Conservation (phyloP, 2,329 filamentous ascomycete genomes). For the Berkeleyomyces basicola region DNA sequence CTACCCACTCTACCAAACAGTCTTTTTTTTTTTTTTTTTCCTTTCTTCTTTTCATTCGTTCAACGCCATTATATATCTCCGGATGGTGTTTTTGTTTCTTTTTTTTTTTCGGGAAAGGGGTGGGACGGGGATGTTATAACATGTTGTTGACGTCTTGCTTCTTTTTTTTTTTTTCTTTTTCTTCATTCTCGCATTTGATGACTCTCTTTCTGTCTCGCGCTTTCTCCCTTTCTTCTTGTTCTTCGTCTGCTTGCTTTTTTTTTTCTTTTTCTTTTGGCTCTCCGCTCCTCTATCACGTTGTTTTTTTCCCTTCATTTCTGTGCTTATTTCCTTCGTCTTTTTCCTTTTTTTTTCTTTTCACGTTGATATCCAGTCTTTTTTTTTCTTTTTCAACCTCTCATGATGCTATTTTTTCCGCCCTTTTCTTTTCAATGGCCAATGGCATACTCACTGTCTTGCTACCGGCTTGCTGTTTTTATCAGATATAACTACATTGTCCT, state of each 20-base stretch:
- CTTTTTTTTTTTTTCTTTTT: not conserved
- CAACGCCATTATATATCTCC: not conserved
- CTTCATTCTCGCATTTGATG: not conserved
- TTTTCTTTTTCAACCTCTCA: not conserved
- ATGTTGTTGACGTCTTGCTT: not conserved
- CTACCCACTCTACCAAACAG: too few species aligned
- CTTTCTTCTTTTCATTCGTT: conserved; percentile 2
- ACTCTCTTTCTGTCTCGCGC: not conserved
- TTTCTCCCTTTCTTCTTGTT: not conserved
- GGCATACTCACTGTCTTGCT: not conserved
- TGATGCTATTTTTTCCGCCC: not conserved
- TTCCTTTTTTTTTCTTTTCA: not conserved
- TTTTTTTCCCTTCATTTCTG: not conserved
- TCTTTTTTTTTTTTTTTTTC: conserved; percentile 10
- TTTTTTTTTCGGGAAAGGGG: not conserved
- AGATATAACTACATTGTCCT: conserved; percentile 1
- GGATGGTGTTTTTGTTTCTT: too few species aligned
- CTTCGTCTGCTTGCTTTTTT: not conserved
- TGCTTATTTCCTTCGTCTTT: not conserved
- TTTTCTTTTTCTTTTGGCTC: not conserved
- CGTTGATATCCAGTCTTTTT: not conserved
- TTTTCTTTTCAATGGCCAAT: not conserved
- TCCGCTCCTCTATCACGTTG: not conserved
- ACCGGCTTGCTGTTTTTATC: conserved; percentile 11
- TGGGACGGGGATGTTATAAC: not conserved